phyloP scores from a whole-genome alignment of 768 basidiomycete species.

The Termitomyces sp. region DNA sequence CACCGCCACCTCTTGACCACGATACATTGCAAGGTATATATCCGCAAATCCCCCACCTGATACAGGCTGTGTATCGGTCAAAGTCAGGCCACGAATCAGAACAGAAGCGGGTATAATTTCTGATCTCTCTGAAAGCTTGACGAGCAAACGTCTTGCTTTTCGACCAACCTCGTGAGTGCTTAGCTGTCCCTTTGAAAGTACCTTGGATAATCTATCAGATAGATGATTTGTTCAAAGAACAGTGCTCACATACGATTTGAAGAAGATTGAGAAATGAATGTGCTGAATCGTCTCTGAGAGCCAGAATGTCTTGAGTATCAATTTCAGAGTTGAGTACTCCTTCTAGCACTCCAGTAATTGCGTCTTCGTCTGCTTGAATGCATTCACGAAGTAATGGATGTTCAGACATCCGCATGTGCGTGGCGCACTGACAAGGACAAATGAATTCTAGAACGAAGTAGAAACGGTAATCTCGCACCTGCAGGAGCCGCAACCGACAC shows the following conservation, averaged over 20 bases:
- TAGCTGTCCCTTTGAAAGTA: slow-evolving; percentile 13
- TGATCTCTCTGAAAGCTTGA: no score
- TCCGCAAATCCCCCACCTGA: slow-evolving; percentile 18
- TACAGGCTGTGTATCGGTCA: slow-evolving; percentile 11
- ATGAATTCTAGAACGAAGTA: background rate
- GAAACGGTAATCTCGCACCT: background rate
- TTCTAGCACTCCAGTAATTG: slow-evolving; percentile 11
- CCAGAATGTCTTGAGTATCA: slow-evolving; percentile 8
- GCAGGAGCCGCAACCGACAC: slow-evolving; percentile 12
- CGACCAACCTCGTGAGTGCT: background rate
- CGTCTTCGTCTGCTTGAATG: slow-evolving; percentile 16
- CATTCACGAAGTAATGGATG: slow-evolving; percentile 14
- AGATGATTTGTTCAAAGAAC: no score
- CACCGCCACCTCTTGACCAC: slow-evolving; percentile 17
- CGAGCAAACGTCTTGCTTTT: no score
- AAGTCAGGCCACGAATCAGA: slow-evolving; percentile 9
- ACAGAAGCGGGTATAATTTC: no score
- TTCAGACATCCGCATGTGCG: slow-evolving; percentile 14
- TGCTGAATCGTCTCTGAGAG: slow-evolving; percentile 12
- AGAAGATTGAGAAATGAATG: slow-evolving; percentile 18
- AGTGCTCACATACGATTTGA: slow-evolving; percentile 10
- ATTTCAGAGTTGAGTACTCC: slow-evolving; percentile 13
- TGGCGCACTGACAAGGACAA: slow-evolving; percentile 1
- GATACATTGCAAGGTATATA: slow-evolving; percentile 15
- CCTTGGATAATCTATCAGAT: background rate